Conservation (phyloP, 371 early-diverging fungal species). For the Modicella reniformis region DNA sequence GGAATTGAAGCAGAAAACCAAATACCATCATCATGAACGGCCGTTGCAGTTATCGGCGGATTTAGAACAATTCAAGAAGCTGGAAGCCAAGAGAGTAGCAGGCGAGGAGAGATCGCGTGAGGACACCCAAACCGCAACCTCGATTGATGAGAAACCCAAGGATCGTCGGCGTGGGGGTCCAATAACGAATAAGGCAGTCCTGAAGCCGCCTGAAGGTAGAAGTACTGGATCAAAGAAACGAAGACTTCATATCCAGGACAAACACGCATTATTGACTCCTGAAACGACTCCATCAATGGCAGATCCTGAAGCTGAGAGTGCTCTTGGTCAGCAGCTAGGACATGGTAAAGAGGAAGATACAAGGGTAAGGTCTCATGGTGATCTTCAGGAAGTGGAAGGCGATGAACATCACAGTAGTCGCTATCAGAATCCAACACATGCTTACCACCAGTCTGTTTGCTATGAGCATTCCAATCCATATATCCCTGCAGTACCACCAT, state of each 20-base stretch:
- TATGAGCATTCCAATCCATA: neutral
- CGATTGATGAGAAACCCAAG: neutral
- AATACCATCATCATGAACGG: slow-evolving; percentile 49
- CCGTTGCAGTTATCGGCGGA: slow-evolving; percentile 42
- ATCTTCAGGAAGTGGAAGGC: neutral
- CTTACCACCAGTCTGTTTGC: neutral
- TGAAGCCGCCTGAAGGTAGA: neutral
- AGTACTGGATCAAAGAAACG: neutral
- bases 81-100: slow-evolving; percentile 32
- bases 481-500: neutral
- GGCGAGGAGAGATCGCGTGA: slow-evolving; percentile 1
- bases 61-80: slow-evolving; percentile 42
- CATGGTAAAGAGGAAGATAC: neutral
- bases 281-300: slow-evolving; percentile 12
- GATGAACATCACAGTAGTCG: neutral
- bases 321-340: neutral
- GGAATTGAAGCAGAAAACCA: slow-evolving; percentile 24
- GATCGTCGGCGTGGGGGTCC: neutral
- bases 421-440: neutral
- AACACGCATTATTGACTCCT: slow-evolving; percentile 9
- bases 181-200: neutral
- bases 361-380: neutral
- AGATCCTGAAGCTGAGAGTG: neutral
- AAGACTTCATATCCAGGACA: neutral
- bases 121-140: neutral